phyloP scores from a whole-genome alignment of 371 early-diverging fungal genomes.

The Haplosporangium sp. region DNA sequence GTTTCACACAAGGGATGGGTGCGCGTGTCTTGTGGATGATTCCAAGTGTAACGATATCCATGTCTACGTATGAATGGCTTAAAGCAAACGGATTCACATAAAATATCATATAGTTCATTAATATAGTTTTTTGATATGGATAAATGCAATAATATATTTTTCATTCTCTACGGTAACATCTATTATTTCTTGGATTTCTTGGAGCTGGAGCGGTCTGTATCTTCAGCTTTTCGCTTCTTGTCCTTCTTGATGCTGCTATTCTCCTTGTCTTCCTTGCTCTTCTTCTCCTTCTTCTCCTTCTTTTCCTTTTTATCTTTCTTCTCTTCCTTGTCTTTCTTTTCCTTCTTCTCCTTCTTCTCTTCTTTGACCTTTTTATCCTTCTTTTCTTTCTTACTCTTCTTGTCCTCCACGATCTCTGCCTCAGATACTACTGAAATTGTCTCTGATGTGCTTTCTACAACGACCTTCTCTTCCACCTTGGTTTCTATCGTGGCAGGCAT shows the following conservation, averaged over 20 bases:
- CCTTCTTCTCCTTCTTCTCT: slow-evolving; percentile 35
- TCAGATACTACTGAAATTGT: not conserved
- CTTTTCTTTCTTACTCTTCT: slow-evolving; percentile 41
- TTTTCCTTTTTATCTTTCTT: slow-evolving; percentile 34
- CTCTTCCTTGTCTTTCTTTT: slow-evolving; percentile 28
- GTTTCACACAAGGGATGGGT: slow-evolving; percentile 73
- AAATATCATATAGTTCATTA: not conserved
- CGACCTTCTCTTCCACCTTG: slow-evolving; percentile 29
- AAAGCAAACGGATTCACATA: slow-evolving; percentile 57
- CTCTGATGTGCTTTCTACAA: slow-evolving; percentile 7
- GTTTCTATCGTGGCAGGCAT: slow-evolving; percentile 49
- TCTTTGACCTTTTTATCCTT: slow-evolving; percentile 46
- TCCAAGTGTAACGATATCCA: slow-evolving; percentile 77
- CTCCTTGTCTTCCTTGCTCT: slow-evolving; percentile 42
- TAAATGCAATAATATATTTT: too few species aligned
- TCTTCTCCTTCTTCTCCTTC: slow-evolving; percentile 30
- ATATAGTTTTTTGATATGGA: not conserved
- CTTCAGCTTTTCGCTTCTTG: slow-evolving; percentile 49
- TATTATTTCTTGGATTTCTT: slow-evolving; percentile 52
- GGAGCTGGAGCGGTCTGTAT: slow-evolving; percentile 31
- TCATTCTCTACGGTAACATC: not conserved
- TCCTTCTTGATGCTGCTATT: slow-evolving; percentile 21
- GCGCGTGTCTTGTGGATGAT: slow-evolving; percentile 79
- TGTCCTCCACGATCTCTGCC: slow-evolving; percentile 16
- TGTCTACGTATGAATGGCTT: slow-evolving; percentile 82